These are phyloP conservation scores for Tolypocladium amazonense DNA, from an alignment of 2,329 filamentous ascomycete genomes.

Conservation along the genomic window DNA sequence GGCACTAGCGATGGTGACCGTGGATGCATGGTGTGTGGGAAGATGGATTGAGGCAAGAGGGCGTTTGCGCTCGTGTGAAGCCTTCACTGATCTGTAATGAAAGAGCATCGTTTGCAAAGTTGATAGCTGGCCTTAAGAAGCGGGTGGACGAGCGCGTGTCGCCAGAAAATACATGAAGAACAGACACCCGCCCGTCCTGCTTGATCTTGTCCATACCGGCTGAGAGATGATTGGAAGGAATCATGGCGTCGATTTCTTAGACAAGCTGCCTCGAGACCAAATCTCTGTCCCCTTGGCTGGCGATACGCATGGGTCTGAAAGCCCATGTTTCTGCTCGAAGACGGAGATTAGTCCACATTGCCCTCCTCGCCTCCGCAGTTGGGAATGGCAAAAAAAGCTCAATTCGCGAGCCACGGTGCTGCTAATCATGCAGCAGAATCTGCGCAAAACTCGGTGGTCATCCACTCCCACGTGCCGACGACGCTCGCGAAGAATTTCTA, in stretches of 20 bases:
- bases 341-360: no score
- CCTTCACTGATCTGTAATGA: background rate
- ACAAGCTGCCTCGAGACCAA: no score
- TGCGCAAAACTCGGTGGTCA: background rate
- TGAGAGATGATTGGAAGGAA: no score
- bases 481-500: background rate
- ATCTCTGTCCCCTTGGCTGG: no score
- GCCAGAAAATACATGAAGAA: background rate
- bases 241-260: no score
- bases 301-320: no score
- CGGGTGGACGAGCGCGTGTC: background rate
- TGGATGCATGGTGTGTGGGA: background rate
- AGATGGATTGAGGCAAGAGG: background rate
- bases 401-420: no score
- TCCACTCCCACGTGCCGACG: background rate
- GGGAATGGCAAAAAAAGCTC: no score
- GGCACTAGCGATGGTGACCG: no score
- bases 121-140: background rate
- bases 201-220: background rate
- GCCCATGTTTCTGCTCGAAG: no score
- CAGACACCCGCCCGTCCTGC: background rate
- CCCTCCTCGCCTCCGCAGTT: no score
- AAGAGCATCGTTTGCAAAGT: background rate
- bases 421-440: no score
- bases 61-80: background rate